These are phyloP conservation scores for Heliocybe sulcata DNA, from an alignment of 1,284 basidiomycete genomes.

Conservation along the genomic window DNA sequence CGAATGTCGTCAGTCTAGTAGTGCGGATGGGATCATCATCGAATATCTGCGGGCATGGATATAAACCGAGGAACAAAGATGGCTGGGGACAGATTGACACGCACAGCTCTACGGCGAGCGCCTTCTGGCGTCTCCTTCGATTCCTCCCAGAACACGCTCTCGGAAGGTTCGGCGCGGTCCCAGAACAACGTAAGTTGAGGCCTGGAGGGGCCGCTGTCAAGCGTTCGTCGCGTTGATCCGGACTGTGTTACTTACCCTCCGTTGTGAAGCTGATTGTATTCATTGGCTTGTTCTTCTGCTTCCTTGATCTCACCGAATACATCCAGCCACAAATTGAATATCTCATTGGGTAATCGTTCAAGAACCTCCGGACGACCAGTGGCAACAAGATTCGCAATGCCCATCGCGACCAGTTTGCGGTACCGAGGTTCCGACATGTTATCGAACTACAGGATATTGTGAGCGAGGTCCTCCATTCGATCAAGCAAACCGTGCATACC, in stretches of 20 bases:
- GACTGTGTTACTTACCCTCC: background rate
- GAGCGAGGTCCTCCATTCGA: background rate
- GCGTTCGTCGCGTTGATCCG: background rate
- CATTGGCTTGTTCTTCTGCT: slow-evolving; percentile 36
- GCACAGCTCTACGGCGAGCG: slow-evolving; percentile 58
- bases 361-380: slow-evolving; percentile 67
- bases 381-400: slow-evolving; percentile 63
- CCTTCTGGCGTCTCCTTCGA: slow-evolving; percentile 64
- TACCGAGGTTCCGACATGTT: slow-evolving; percentile 75
- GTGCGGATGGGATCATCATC: slow-evolving; percentile 64
- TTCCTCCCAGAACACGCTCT: slow-evolving; percentile 43
- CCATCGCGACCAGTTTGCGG: slow-evolving; percentile 69
- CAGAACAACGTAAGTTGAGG: slow-evolving; percentile 50
- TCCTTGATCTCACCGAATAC: slow-evolving; percentile 85
- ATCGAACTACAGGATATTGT: slow-evolving; percentile 59
- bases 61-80: slow-evolving; percentile 5
- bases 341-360: slow-evolving; percentile 59
- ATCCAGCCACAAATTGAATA: slow-evolving; percentile 87
- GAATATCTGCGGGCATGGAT: slow-evolving; percentile 40
- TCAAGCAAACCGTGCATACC: slow-evolving; percentile 29
- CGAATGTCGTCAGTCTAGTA: slow-evolving; percentile 48
- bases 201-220: background rate
- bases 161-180: slow-evolving; percentile 53
- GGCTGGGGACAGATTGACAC: slow-evolving; percentile 13
- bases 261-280: slow-evolving; percentile 17